Percentiles rank a stretch among this genome's conserved stretches.
Conservation (phyloP, 345 rosid genomes). For the Lepidium aucheri region DNA sequence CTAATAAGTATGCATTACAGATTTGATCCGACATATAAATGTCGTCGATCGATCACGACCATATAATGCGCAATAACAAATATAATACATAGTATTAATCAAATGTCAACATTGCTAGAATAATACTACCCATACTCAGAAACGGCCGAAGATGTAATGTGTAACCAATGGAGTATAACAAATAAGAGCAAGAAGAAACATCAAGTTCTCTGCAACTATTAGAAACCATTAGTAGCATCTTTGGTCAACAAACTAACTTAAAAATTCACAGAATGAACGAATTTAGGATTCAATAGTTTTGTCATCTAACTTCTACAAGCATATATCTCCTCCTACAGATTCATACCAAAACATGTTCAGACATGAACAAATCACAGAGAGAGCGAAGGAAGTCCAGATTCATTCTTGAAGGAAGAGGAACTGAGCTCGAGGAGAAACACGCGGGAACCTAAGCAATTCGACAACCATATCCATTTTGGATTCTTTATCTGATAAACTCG, state of each 20-base stretch:
- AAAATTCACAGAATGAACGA: not conserved
- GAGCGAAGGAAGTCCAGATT: not conserved
- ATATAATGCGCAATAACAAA: no score
- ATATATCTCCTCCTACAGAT: not conserved
- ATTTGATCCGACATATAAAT: no score
- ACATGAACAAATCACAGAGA: not conserved
- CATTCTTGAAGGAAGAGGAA: constrained; percentile 55
- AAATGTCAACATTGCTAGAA: not conserved
- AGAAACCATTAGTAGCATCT: not conserved
- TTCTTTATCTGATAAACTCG: constrained; percentile 45
- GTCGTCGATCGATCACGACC: no score
- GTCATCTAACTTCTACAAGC: not conserved
- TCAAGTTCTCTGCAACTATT: not conserved
- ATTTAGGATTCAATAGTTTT: constrained; percentile 1
- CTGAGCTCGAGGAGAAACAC: constrained; percentile 72
- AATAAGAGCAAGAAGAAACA: not conserved
- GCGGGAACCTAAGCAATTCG: constrained; percentile 55
- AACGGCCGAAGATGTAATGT: not conserved
- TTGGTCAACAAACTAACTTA: not conserved
- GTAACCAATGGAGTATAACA: not conserved
- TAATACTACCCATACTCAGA: no score
- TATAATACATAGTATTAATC: not conserved
- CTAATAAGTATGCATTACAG: no score
- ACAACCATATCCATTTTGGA: constrained; percentile 57
- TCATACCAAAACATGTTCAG: not conserved